Evolutionary conservation across 768 basidiomycete genomes (phyloP), one percentile per base, ranked within the genome.

Genomic region (Termitomyces sp.): DNA sequence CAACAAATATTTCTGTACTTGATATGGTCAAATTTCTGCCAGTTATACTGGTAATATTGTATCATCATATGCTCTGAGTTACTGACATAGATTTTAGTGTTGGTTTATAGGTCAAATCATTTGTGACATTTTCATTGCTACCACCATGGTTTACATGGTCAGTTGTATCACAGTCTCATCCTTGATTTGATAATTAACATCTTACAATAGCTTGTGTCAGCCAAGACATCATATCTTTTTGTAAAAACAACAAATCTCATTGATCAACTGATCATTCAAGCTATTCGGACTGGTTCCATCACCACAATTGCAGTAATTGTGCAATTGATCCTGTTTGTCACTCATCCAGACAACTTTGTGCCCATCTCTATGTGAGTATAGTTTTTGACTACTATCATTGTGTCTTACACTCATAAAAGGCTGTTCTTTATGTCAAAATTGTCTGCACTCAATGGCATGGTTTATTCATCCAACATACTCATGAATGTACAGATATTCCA

Each of bases 121-220:
- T 31, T 56, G 54, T 43, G 54, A 56, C 10, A 8, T 56, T 42
- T 42, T 56, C 54, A 56, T 56, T 56, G 11, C 54, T 32, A 10
- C 10, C 42, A 32, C 42, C 4, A 45, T 56, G 54, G 25, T 40
- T 5, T 31, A 42, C 31, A 56, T 56, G 43, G 54, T 56, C 4
- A 25, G 25, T 25, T 25, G 25, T 15, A 11, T 17, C 15, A 32
- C 14, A 7, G 4, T 20, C 5, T 25, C 52, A 6, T n/a, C n/a
- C 7, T n/a, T 4, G 25, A 6, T 31, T 53, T 1, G 11, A 42
- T 15, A 29, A 10, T 12, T 14, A 11, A 56, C 15, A 43, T 42
- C 5, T 42, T 43, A 4, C 25, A 11, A 8, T 32, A 56, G 54
- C 54, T 56, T 10, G 11, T 25, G 4, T 56, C 29, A 14, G 14